These are phyloP conservation scores for Vitis rupestris DNA, from an alignment of 164 flowering plant species.

Conservation along the genomic window DNA sequence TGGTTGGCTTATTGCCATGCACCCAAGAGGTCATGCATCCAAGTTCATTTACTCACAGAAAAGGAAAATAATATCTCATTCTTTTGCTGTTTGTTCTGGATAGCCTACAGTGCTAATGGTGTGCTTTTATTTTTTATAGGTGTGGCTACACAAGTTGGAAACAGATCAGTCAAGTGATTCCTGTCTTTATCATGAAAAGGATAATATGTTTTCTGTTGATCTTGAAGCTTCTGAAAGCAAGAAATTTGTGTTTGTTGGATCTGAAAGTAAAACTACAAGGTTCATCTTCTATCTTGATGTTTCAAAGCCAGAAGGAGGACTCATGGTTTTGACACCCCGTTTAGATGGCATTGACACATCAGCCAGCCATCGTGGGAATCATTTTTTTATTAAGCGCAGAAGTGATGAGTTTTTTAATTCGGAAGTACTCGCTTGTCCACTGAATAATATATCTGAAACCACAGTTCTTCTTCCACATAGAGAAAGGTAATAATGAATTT, in stretches of 20 bases:
- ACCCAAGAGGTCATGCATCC: too few species aligned
- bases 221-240: slow-evolving; percentile 87
- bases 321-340: slow-evolving; percentile 74
- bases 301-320: slow-evolving; percentile 62
- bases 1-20: too few species aligned
- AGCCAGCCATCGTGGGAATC: slow-evolving; percentile 85
- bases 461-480: slow-evolving; percentile 82
- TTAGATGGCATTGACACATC: slow-evolving; percentile 69
- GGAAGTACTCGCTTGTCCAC: slow-evolving; percentile 76
- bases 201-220: slow-evolving; percentile 75
- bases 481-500: slow-evolving; percentile 51
- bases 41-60: too few species aligned
- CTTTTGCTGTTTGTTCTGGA: too few species aligned
- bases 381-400: slow-evolving; percentile 58
- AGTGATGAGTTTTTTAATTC: slow-evolving; percentile 71
- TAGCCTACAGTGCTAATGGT: too few species aligned
- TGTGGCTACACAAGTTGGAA: slow-evolving; percentile 67
- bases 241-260: slow-evolving; percentile 68
- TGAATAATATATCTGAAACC: slow-evolving; percentile 58
- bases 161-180: slow-evolving; percentile 50
- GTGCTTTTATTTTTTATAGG: slow-evolving; percentile 25
- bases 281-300: slow-evolving; percentile 68
- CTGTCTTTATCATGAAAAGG: slow-evolving; percentile 68
- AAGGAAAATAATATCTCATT: too few species aligned
- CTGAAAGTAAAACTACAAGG: slow-evolving; percentile 82